Evolutionary conservation across 2,329 filamentous ascomycete genomes (phyloP).

Genomic region (Trichothecium roseum): DNA sequence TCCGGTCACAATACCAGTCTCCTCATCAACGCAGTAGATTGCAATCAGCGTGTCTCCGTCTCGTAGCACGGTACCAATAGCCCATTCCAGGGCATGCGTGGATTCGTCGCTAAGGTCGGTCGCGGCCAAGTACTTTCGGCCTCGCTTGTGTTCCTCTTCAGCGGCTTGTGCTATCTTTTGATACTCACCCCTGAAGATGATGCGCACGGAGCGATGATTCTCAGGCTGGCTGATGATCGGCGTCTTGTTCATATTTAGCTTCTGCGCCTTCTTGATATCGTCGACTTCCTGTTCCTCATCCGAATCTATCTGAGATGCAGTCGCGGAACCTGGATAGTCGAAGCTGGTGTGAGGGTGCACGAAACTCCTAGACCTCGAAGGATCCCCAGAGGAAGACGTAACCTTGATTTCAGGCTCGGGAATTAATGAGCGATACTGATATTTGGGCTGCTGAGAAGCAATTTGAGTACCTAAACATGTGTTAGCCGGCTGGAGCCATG

Average conservation of each 20-base stretch:
- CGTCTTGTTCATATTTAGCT: slow-evolving; percentile 70
- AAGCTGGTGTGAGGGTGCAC: slow-evolving; percentile 81
- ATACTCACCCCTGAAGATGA: slow-evolving; percentile 85
- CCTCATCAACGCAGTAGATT: slow-evolving; percentile 89
- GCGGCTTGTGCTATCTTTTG: slow-evolving; percentile 64
- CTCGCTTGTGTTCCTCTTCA: slow-evolving; percentile 65
- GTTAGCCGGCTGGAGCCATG: neutral
- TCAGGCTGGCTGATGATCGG: slow-evolving; percentile 66
- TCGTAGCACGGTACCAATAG: slow-evolving; percentile 85
- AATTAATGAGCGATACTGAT: slow-evolving; percentile 54
- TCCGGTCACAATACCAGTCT: slow-evolving; percentile 46
- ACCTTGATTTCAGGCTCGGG: slow-evolving; percentile 57
- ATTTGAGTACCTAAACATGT: slow-evolving; percentile 37
- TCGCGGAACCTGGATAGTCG: slow-evolving; percentile 52
- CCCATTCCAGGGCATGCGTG: slow-evolving; percentile 93
- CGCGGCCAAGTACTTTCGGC: slow-evolving; percentile 89
- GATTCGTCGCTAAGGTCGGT: slow-evolving; percentile 92
- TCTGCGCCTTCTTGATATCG: slow-evolving; percentile 82
- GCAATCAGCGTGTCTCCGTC: slow-evolving; percentile 91
- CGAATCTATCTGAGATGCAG: slow-evolving; percentile 57
- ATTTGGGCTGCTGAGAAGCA: slow-evolving; percentile 33
- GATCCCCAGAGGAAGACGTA: slow-evolving; percentile 53
- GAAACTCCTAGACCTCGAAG: slow-evolving; percentile 42
- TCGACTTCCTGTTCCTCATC: slow-evolving; percentile 78
- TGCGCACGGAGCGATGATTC: slow-evolving; percentile 73